Base-by-base conservation (phyloP, 257 asterid species). In the Echites panduratus region DNA sequence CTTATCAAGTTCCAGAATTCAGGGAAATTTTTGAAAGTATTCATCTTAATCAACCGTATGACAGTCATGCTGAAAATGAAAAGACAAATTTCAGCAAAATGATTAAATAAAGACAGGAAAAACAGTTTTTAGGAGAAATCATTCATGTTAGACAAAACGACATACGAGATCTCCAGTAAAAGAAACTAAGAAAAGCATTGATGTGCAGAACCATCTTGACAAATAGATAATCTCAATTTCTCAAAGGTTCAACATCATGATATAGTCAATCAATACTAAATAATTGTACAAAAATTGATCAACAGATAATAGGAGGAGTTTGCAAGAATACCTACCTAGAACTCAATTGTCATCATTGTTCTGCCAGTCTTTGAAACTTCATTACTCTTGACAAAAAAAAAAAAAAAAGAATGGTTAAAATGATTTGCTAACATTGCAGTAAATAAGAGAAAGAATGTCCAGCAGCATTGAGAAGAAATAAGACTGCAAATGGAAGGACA, bases 361-460 rank as follows among this genome's bases (percentile, higher is more conserved):
- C 74, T 83, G 44, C 97, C 96, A 5, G 75, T 68, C 32, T 22
- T 70, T 5, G 92, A 88, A 65, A 85, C 41, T 77, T 84, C 96
- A 71, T 89, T 96, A 74, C 85, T 86, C 97, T n/a, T 91, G 92
- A 70, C 70, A 47, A 83, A n/a, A 52, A 40, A 75, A 74, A 8
- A n/a, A n/a, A 8, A 68, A 71, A 22, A 48, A 47, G n/a, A n/a
- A 48, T 59, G 70, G 13, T 16, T 3, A n/a, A n/a, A n/a, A n/a
- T n/a, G n/a, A n/a, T n/a, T n/a, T n/a, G n/a, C n/a, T n/a, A n/a
- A n/a, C n/a, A n/a, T n/a, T n/a, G n/a, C n/a, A n/a, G n/a, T n/a
- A n/a, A n/a, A n/a, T n/a, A n/a, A n/a, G n/a, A n/a, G n/a, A n/a
- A n/a, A n/a, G n/a, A n/a, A n/a, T n/a, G n/a, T n/a, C n/a, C n/a